A percentile compares a stretch with the other conserved stretches of the same genome.
Conservation (phyloP, 352 stramenopile species). For the Globisporangium cystogenes region DNA sequence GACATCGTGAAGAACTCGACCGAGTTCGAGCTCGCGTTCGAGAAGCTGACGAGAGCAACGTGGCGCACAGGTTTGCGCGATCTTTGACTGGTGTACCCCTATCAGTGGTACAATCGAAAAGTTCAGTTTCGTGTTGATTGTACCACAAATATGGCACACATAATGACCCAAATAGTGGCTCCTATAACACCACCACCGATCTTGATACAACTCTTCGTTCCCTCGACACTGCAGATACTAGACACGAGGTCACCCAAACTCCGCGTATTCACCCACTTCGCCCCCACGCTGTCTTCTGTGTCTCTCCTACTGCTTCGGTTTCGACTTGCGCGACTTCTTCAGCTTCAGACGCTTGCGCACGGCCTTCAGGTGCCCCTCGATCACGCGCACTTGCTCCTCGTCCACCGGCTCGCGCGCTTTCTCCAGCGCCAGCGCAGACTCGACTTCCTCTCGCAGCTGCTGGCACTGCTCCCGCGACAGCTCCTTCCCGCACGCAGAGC, state of each 20-base stretch:
- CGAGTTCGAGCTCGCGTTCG: no score
- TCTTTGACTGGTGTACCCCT: not conserved
- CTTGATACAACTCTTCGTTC: not conserved
- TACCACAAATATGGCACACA: no score
- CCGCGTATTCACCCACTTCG: no score
- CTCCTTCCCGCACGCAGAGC: constrained; percentile 35
- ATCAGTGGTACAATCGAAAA: not conserved
- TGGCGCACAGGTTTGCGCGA: no score
- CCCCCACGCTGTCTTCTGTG: no score
- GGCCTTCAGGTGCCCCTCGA: constrained; percentile 38
- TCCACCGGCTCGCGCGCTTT: constrained; percentile 27
- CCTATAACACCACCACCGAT: not conserved
- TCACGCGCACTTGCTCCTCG: constrained; percentile 33
- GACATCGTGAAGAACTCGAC: no score
- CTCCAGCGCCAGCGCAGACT: constrained; percentile 33
- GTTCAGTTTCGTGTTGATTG: not conserved
- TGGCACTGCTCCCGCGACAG: constrained; percentile 38
- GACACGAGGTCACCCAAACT: no score
- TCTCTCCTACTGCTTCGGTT: constrained; percentile 1
- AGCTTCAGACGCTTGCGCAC: constrained; percentile 27
- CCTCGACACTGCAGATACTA: no score
- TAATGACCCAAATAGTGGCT: not conserved
- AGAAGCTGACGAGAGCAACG: no score
- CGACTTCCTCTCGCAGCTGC: constrained; percentile 40
- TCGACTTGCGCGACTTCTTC: constrained; percentile 9